Evolutionary conservation across 192 early-diverging fungal genomes (phyloP), one percentile per base, ranked within the genome.

Genomic region (Backusella macrospora): DNA sequence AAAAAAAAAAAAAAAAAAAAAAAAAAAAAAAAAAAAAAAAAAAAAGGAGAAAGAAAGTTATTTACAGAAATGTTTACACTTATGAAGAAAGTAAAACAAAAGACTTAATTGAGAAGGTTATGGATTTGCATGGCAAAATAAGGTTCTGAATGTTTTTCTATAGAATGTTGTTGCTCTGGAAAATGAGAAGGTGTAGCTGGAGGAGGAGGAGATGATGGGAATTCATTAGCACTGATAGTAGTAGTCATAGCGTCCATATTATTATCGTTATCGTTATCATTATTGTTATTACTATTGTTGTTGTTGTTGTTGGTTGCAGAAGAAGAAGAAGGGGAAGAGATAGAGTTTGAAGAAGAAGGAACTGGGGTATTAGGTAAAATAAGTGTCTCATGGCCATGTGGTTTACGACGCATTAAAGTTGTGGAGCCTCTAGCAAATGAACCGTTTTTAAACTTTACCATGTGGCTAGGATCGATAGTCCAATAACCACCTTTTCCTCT

Each of bases 401-500:
- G 10, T 79, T 63, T 44, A 21, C 72, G 48, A 46, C 73, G 75
- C 42, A 73, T 29, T 15, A 49, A 23, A 62, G 73, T 55, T 15
- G 75, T 55, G 18, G 76, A 75, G 26, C 80, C 76, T 74, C 76
- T 73, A 8, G 76, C 80, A 72, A 78, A 77, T 13, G 80, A 70
- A n/a, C 80, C 80, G 44, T 81, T 77, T 23, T 76, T 75, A 63
- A 78, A 82, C 43, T 78, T 74, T 4, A 23, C 74, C 74, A 76
- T 75, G 46, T 82, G 62, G 12, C 47, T 59, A 6, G 76, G 74
- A n/a, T 78, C 80, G 13, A 91, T 79, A 8, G 86, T 88, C 92
- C 90, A 91, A 76, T 89, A 87, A 38, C 90, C 85, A 4, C 90
- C 92, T 66, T 90, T 90, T n/a, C 89, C 92, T 65, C 80, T 78